Evolutionary conservation across 2,329 filamentous ascomycete genomes (phyloP).

Genomic region (Exophiala viscosa): DNA sequence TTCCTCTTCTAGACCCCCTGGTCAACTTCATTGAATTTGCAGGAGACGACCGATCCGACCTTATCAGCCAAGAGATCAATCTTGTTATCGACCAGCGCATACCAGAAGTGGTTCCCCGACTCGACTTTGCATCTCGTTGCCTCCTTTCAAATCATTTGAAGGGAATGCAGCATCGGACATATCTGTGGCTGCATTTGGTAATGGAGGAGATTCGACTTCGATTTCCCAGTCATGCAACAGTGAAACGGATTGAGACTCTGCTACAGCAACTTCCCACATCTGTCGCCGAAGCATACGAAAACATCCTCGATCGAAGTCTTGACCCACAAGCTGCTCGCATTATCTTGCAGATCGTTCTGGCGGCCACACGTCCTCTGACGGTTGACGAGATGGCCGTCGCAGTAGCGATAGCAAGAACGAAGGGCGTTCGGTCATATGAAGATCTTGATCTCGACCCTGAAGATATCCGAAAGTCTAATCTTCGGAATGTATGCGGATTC

Average conservation of each 20-base stretch:
- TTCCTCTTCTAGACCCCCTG: conserved; percentile 1
- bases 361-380: conserved; percentile 18
- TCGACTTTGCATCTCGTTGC: background rate
- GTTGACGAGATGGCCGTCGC: conserved; percentile 22
- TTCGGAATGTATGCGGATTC: conserved; percentile 24
- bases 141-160: background rate
- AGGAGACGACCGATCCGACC: conserved; percentile 21
- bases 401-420: conserved; percentile 10
- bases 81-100: conserved; percentile 24
- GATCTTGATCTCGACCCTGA: conserved; percentile 5
- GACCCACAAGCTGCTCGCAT: conserved; percentile 3
- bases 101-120: conserved; percentile 6
- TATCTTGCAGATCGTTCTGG: conserved; percentile 26
- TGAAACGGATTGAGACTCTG: conserved; percentile 9
- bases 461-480: conserved; percentile 10
- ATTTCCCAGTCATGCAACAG: conserved; percentile 5
- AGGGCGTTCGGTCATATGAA: background rate
- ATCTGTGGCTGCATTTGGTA: conserved; percentile 30
- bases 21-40: conserved; percentile 14
- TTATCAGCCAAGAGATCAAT: conserved; percentile 26
- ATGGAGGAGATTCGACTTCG: conserved; percentile 19
- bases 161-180: conserved; percentile 29
- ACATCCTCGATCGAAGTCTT: conserved; percentile 20
- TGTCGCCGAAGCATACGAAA: conserved; percentile 24
- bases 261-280: conserved; percentile 18